Conservation (phyloP, 768 basidiomycete genomes). For the Hydnomerulius pinastri region DNA sequence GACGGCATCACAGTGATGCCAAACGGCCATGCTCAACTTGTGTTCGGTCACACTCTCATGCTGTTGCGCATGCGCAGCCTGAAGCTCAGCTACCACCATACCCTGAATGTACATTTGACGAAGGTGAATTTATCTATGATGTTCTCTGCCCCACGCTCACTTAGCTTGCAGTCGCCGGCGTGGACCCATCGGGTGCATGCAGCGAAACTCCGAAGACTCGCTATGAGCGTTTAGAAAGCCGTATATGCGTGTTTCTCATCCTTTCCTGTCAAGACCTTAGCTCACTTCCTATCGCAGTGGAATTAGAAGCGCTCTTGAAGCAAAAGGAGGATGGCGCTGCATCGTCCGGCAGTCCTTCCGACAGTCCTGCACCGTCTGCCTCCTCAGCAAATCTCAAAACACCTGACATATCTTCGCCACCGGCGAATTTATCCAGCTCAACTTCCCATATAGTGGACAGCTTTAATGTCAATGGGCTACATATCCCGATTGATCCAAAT, state of each 20-base stretch:
- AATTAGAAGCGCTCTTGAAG: conserved; percentile 64
- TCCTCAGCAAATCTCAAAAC: neutral
- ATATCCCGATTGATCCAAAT: neutral
- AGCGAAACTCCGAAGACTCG: conserved; percentile 58
- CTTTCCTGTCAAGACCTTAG: neutral
- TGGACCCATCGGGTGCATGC: conserved; percentile 33
- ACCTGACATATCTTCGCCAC: neutral
- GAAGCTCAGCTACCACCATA: conserved; percentile 52
- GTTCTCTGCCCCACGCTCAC: conserved; percentile 1
- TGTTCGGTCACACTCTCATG: conserved; percentile 72
- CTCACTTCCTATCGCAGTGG: conserved; percentile 44
- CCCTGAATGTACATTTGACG: conserved; percentile 80
- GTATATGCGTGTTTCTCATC: conserved; percentile 55
- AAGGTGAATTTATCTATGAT: conserved; percentile 41
- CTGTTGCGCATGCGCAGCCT: conserved; percentile 59
- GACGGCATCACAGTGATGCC: conserved; percentile 54
- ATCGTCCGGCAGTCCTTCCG: conserved; percentile 3
- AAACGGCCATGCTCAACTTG: conserved; percentile 79
- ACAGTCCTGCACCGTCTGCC: conserved; percentile 1
- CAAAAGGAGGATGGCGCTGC: conserved; percentile 47
- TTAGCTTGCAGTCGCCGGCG: conserved; percentile 35
- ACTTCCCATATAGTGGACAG: neutral
- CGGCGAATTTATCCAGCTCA: neutral
- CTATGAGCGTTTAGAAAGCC: conserved; percentile 64
- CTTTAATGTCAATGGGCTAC: neutral